phyloP scores from a whole-genome alignment of 2,329 filamentous ascomycete species.

The Fusarium ramigenum region DNA sequence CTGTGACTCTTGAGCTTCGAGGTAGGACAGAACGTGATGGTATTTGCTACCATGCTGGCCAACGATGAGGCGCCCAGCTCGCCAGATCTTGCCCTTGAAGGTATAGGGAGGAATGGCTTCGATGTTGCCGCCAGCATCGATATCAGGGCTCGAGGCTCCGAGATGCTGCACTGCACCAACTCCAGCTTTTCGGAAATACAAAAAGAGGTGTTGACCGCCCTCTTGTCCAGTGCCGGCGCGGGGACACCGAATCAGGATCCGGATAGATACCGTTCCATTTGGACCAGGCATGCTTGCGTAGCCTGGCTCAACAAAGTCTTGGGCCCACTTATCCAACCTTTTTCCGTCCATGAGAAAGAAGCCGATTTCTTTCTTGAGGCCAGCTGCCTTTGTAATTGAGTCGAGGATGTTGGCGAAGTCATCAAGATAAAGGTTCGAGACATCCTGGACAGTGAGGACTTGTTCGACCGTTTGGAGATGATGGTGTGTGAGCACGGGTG shows the following conservation, averaged over 20 bases:
- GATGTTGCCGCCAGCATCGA: constrained; percentile 39
- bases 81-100: not conserved
- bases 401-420: not conserved
- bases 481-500: constrained; percentile 49
- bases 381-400: not conserved
- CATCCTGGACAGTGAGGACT: constrained; percentile 12
- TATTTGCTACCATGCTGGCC: not conserved
- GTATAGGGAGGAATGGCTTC: constrained; percentile 35
- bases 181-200: constrained; percentile 29
- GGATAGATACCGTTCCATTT: constrained; percentile 43
- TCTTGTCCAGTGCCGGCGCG: constrained; percentile 14
- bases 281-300: constrained; percentile 52
- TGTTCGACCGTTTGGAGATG: constrained; percentile 45
- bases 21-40: constrained; percentile 32
- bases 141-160: accelerated
- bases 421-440: too few relatives aligned
- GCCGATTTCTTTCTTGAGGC: not conserved
- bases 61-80: not conserved
- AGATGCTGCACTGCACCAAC: constrained; percentile 44
- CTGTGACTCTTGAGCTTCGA: constrained; percentile 48
- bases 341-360: too few relatives aligned
- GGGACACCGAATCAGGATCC: constrained; percentile 44
- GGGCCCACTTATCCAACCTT: constrained; percentile 44
- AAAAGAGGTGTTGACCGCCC: constrained; percentile 45
- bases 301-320: constrained; percentile 52